phyloP scores from a whole-genome alignment of 441 rosid species.

The Gossypium schwendimanii region DNA sequence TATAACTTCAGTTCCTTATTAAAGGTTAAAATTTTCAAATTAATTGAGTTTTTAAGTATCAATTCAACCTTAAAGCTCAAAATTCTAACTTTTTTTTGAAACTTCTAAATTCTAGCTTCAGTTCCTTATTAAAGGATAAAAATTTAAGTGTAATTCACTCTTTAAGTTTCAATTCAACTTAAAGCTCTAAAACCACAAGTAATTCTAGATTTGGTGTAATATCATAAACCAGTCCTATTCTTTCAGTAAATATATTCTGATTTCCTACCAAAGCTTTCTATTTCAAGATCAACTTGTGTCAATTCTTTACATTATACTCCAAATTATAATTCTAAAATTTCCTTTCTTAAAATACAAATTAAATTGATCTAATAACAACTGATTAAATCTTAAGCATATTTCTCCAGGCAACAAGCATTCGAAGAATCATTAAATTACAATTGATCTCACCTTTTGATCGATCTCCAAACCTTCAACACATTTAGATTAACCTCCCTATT shows the following conservation, averaged over 20 bases:
- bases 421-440: neutral
- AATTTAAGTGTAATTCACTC: neutral
- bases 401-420: neutral
- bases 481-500: constrained; percentile 96
- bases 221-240: neutral
- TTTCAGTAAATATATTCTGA: neutral
- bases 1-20: neutral
- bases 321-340: neutral
- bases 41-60: neutral
- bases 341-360: neutral
- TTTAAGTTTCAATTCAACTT: neutral
- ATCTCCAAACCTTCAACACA: constrained; percentile 91
- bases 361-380: neutral
- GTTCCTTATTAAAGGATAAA: neutral
- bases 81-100: neutral
- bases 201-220: neutral
- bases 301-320: neutral
- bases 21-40: neutral
- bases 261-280: neutral
- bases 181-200: neutral
- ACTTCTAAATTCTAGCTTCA: neutral
- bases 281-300: neutral
- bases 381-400: neutral
- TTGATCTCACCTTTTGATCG: constrained; percentile 69
- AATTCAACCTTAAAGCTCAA: neutral